Conservation (phyloP, 768 basidiomycete species). For the Bullera alba region DNA sequence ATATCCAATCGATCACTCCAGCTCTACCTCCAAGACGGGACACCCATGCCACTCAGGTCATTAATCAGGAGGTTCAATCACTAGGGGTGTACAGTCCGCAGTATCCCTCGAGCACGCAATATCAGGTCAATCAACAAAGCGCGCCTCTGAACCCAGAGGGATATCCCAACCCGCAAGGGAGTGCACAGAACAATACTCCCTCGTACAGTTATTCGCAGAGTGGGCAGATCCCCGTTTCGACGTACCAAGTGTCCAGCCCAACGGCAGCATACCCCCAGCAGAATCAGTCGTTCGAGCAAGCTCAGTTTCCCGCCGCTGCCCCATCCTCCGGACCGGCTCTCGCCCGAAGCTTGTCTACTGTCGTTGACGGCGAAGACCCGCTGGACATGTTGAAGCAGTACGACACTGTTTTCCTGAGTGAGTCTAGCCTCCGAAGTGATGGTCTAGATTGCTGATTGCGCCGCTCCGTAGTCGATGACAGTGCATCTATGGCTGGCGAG, state of each 20-base stretch:
- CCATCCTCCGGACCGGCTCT: background rate
- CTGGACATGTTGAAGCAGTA: slow-evolving; percentile 29
- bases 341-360: background rate
- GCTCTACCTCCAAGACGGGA: background rate
- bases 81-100: no score
- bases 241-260: no score
- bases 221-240: no score
- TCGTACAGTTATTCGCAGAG: no score
- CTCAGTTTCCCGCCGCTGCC: background rate
- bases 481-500: slow-evolving; percentile 37
- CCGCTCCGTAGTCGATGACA: slow-evolving; percentile 36
- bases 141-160: no score
- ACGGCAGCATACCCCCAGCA: no score
- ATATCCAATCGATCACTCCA: background rate
- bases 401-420: slow-evolving; percentile 38
- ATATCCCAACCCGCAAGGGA: no score
- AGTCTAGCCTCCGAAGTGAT: background rate
- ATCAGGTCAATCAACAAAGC: no score
- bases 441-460: slow-evolving; percentile 5
- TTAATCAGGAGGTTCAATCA: no score
- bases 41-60: no score
- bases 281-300: background rate
- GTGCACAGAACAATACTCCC: no score
- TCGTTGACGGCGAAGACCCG: slow-evolving; percentile 23
- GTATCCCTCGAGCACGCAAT: no score